A percentile compares a stretch with the other conserved stretches of the same genome.
phyloP scores from a whole-genome alignment of 2,329 filamentous ascomycete genomes.

The Colletotrichum caudatum region DNA sequence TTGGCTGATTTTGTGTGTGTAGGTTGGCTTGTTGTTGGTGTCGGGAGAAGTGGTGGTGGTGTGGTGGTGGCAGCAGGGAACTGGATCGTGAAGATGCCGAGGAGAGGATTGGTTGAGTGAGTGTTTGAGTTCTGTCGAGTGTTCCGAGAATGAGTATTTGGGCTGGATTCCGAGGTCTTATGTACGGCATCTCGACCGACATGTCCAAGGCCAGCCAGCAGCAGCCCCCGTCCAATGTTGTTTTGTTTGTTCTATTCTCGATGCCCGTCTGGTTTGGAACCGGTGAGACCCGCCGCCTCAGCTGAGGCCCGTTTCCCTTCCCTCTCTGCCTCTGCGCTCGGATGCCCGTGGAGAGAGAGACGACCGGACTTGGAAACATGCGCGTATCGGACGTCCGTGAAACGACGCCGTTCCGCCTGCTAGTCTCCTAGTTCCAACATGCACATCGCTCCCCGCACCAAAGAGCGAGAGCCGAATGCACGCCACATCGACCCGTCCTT shows the following conservation, averaged over 20 bases:
- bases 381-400: slow-evolving; percentile 40
- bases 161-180: slow-evolving; percentile 28
- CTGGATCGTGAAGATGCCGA: slow-evolving; percentile 25
- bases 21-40: slow-evolving; percentile 12
- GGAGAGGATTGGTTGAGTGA: slow-evolving; percentile 19
- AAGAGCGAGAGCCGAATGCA: slow-evolving; percentile 38
- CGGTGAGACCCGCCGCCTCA: slow-evolving; percentile 15
- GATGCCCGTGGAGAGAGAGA: slow-evolving; percentile 42
- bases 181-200: slow-evolving; percentile 26
- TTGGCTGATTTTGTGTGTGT: slow-evolving; percentile 41
- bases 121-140: slow-evolving; percentile 30
- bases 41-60: background rate
- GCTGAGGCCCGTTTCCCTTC: slow-evolving; percentile 26
- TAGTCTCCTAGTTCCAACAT: slow-evolving; percentile 22
- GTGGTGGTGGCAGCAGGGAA: background rate
- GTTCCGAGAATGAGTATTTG: background rate
- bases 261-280: background rate
- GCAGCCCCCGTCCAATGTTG: background rate
- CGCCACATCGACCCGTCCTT: slow-evolving; percentile 23
- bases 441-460: slow-evolving; percentile 38
- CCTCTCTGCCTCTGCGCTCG: slow-evolving; percentile 30
- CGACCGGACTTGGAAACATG: slow-evolving; percentile 36
- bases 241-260: slow-evolving; percentile 2
- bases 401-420: slow-evolving; percentile 31
- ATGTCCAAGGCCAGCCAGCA: background rate